Evolutionary conservation across 2,329 filamentous ascomycete species (phyloP).

Genomic region (Penicillium sp.): DNA sequence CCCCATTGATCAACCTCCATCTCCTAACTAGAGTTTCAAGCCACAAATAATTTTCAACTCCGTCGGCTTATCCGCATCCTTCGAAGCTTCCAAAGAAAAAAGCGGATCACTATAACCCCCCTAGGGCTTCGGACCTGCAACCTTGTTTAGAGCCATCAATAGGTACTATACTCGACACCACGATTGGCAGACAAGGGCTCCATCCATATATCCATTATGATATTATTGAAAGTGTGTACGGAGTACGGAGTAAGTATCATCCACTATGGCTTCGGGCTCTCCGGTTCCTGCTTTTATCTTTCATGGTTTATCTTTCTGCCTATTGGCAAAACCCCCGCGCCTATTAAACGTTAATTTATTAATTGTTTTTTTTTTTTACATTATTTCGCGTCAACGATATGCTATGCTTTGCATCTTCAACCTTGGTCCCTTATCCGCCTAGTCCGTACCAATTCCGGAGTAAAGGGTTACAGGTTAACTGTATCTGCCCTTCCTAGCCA

Average conservation of each 20-base stretch:
- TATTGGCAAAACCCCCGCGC: not conserved
- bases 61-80: not conserved
- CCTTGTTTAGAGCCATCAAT: conserved; percentile 16
- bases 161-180: not conserved
- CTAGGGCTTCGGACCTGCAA: conserved; percentile 21
- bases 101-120: conserved; percentile 12
- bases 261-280: not conserved
- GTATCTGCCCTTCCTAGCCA: no score
- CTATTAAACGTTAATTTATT: not conserved
- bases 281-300: not conserved
- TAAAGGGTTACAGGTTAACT: not conserved
- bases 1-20: not conserved
- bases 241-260: not conserved
- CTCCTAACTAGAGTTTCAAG: not conserved
- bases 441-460: not conserved
- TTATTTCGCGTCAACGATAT: not conserved
- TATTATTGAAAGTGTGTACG: not conserved
- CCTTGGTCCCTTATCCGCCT: not conserved
- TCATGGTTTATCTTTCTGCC: not conserved
- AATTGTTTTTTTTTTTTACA: not conserved
- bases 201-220: not conserved
- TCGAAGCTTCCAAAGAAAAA: conserved; percentile 3
- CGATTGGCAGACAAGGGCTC: not conserved
- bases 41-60: not conserved
- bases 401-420: not conserved